Evolutionary conservation across 2,329 filamentous ascomycete genomes (phyloP).

Genomic region (Penicillium sp.): DNA sequence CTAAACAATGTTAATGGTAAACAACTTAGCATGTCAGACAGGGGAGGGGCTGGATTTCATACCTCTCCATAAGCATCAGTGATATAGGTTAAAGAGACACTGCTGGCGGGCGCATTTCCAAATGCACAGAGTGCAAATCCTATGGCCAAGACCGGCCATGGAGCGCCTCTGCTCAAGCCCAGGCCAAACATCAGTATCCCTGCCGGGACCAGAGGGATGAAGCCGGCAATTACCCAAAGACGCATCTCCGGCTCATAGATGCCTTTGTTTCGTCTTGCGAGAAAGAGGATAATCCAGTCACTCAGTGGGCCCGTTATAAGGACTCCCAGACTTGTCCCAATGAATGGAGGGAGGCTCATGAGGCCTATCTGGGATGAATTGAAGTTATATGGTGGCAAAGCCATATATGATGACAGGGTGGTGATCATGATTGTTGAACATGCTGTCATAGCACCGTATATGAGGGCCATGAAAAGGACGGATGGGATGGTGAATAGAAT

Average conservation of each 20-base stretch:
- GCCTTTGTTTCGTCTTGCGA: constrained; percentile 39
- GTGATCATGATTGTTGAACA: constrained; percentile 41
- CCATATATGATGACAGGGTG: constrained; percentile 36
- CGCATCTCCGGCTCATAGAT: constrained; percentile 49
- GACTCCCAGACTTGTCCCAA: constrained; percentile 39
- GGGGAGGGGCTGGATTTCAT: not conserved
- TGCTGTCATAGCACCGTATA: constrained; percentile 41
- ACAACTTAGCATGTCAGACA: not conserved
- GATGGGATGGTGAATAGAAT: constrained; percentile 51
- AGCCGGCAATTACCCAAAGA: constrained; percentile 31
- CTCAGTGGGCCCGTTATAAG: constrained; percentile 35
- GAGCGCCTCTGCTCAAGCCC: constrained; percentile 26
- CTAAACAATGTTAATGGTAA: constrained; percentile 20
- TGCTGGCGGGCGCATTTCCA: constrained; percentile 23
- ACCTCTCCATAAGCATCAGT: constrained; percentile 32
- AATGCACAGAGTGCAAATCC: constrained; percentile 16
- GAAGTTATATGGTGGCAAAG: constrained; percentile 43
- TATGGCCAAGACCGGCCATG: constrained; percentile 16
- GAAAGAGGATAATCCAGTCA: constrained; percentile 37
- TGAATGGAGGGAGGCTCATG: constrained; percentile 42
- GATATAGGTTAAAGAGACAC: constrained; percentile 28
- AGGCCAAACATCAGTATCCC: constrained; percentile 44
- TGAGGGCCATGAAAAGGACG: constrained; percentile 41
- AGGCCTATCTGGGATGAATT: constrained; percentile 38
- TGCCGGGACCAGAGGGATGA: constrained; percentile 33